Conservation (phyloP, 305 asterid species). For the Ilex paraguariensis region DNA sequence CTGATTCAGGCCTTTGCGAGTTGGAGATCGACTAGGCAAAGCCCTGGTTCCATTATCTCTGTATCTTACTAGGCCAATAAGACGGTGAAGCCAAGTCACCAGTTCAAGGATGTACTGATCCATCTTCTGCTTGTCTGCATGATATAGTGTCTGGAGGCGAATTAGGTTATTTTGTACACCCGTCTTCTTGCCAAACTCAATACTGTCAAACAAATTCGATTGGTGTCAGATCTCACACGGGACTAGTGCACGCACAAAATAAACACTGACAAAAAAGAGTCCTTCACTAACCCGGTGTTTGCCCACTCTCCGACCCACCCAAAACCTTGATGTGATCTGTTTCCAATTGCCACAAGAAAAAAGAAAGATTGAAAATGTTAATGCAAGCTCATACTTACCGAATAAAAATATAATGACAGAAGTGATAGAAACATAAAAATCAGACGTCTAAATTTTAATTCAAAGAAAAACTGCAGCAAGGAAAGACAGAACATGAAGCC, state of each 20-base stretch:
- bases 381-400: no score
- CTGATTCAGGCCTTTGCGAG: conserved; percentile 32
- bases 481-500: no score
- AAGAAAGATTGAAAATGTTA: no score
- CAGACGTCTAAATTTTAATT: no score
- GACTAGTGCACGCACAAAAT: no score
- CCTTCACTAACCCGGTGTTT: conserved; percentile 64
- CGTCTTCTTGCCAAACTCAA: conserved; percentile 67
- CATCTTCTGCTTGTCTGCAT: conserved; percentile 73
- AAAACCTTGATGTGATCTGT: conserved; percentile 97
- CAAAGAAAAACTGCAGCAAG: no score
- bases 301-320: conserved; percentile 99
- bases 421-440: no score
- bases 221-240: no score
- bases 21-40: conserved; percentile 46
- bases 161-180: conserved; percentile 38
- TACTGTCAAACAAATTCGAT: conserved; percentile 31
- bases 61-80: conserved; percentile 61
- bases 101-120: conserved; percentile 73
- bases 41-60: conserved; percentile 57
- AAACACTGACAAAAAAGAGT: neutral
- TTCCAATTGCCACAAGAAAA: neutral
- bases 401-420: no score
- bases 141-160: conserved; percentile 88
- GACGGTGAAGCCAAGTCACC: conserved; percentile 82